Percentiles rank a stretch among this genome's conserved stretches.
Evolutionary conservation across 768 basidiomycete genomes (phyloP).

Genomic region (Aureoboletus auriporus): DNA sequence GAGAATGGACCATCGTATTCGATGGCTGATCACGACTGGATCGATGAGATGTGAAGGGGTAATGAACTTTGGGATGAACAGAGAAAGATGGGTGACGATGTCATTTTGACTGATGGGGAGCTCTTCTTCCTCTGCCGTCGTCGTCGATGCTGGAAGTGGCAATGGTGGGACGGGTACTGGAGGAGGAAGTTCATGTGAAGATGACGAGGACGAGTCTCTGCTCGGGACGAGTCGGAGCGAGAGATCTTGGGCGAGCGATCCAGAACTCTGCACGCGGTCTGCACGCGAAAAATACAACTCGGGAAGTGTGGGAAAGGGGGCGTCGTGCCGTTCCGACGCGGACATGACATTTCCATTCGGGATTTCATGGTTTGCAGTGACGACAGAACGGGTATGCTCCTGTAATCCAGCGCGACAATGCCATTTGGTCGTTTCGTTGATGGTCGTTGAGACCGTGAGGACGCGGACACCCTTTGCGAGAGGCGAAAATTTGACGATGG

Average conservation of each 20-base stretch:
- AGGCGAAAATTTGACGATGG: constrained; percentile 83
- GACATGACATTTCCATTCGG: constrained; percentile 50
- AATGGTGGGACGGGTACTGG: background rate
- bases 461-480: constrained; percentile 81
- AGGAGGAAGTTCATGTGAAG: constrained; percentile 11
- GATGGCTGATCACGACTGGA: constrained; percentile 73
- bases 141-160: constrained; percentile 2
- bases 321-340: constrained; percentile 14
- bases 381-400: constrained; percentile 58
- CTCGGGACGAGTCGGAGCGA: constrained; percentile 13
- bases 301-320: constrained; percentile 7
- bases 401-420: constrained; percentile 50
- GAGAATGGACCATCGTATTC: constrained; percentile 74
- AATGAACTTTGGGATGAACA: constrained; percentile 54
- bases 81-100: constrained; percentile 54
- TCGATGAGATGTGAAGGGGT: constrained; percentile 74
- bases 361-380: constrained; percentile 66
- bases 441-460: constrained; percentile 55
- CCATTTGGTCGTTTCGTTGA: constrained; percentile 74
- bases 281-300: constrained; percentile 12
- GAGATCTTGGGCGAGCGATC: constrained; percentile 15
- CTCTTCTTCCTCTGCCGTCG: constrained; percentile 13
- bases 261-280: constrained; percentile 11
- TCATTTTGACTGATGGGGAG: constrained; percentile 38
- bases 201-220: constrained; percentile 8